These are phyloP conservation scores for Liquidambar formosana DNA, from an alignment of 164 flowering plant species.

Conservation along the genomic window DNA sequence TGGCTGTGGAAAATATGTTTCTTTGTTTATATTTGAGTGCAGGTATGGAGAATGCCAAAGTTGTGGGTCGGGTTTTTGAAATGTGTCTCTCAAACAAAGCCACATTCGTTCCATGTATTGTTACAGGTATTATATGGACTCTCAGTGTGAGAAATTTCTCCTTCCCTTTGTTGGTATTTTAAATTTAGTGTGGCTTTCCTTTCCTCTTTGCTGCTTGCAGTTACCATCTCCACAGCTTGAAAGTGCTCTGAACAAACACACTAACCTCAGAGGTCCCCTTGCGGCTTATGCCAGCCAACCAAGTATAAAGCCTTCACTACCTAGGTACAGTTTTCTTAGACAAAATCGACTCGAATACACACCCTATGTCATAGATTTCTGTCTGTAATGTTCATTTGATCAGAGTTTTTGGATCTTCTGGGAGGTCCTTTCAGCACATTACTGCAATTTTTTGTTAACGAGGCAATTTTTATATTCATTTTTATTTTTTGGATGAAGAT, in stretches of 20 bases:
- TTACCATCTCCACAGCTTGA: constrained; percentile 92
- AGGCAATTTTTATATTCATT: too few species aligned
- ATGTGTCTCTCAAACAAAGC: constrained; percentile 92
- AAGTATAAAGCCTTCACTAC: constrained; percentile 51
- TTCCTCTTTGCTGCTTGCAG: constrained; percentile 49
- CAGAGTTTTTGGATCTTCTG: too few species aligned
- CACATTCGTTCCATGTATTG: constrained; percentile 86
- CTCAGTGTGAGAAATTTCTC: neutral
- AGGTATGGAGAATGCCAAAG: constrained; percentile 99
- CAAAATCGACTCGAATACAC: too few species aligned
- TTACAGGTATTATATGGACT: constrained; percentile 54
- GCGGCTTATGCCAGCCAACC: constrained; percentile 75
- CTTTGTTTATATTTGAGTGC: constrained; percentile 13
- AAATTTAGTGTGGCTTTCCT: constrained; percentile 1
- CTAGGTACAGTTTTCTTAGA: constrained; percentile 51
- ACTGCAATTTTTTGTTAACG: neutral
- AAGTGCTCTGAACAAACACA: constrained; percentile 67
- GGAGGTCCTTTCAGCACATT: neutral
- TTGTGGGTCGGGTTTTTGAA: constrained; percentile 97
- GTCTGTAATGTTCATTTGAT: too few species aligned
- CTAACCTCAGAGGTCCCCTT: constrained; percentile 70
- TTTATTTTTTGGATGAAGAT: too few species aligned
- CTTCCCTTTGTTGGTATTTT: neutral
- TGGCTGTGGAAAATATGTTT: neutral
- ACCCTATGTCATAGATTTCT: too few species aligned